Conservation (phyloP, 345 rosid species). For the Litchi chinensis region DNA sequence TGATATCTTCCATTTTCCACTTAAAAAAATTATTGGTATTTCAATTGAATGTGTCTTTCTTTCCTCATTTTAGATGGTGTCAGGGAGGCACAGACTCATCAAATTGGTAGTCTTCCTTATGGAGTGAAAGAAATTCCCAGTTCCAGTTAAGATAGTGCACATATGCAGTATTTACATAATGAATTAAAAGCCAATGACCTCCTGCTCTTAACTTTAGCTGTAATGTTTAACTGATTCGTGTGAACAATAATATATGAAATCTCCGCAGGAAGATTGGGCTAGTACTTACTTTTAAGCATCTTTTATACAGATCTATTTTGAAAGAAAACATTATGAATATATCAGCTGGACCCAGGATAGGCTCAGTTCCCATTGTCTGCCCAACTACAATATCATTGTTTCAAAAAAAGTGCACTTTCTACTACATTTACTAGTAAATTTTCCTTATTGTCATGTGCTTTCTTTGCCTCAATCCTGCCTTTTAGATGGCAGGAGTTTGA, state of each 20-base stretch:
- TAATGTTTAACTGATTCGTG: neutral
- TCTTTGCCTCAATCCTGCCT: neutral
- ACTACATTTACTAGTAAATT: neutral
- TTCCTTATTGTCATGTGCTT: neutral
- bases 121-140: neutral
- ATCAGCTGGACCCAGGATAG: neutral
- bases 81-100: neutral
- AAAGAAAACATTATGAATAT: constrained; percentile 9
- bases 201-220: neutral
- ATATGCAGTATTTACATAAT: neutral
- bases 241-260: neutral
- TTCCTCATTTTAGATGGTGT: neutral
- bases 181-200: neutral
- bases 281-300: neutral
- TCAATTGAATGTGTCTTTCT: neutral
- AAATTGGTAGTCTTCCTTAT: neutral
- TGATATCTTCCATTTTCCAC: neutral
- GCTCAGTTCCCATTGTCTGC: neutral
- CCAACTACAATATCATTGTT: neutral
- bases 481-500: neutral
- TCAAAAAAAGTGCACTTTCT: neutral
- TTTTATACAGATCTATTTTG: neutral
- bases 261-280: neutral
- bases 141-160: neutral
- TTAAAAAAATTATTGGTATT: neutral